Evolutionary conservation across 192 early-diverging fungal species (phyloP).

Genomic region (Allomyces macrogynus): DNA sequence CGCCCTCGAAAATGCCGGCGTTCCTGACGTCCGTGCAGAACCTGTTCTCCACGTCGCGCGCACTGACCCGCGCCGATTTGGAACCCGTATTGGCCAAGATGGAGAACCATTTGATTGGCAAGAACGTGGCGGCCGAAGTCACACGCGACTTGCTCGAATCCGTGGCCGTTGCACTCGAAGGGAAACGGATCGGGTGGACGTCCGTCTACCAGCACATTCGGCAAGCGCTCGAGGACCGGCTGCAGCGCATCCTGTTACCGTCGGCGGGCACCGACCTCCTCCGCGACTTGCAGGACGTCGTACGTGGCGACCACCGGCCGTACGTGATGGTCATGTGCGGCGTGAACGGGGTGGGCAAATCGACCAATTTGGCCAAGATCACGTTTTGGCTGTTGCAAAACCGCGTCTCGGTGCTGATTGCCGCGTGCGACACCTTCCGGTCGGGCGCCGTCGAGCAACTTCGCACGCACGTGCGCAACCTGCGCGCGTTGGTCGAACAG

Average conservation of each 20-base stretch:
- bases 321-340: constrained; percentile 85
- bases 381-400: constrained; percentile 92
- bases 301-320: constrained; percentile 42
- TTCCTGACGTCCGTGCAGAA: constrained; percentile 49
- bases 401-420: constrained; percentile 68
- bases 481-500: constrained; percentile 48
- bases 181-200: constrained; percentile 46
- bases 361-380: constrained; percentile 84
- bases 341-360: constrained; percentile 88
- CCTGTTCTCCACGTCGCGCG: constrained; percentile 39
- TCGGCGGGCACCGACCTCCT: constrained; percentile 74
- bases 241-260: constrained; percentile 74
- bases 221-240: constrained; percentile 58
- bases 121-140: constrained; percentile 84
- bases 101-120: constrained; percentile 75
- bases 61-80: constrained; percentile 48
- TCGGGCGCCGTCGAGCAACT: constrained; percentile 91
- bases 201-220: constrained; percentile 40
- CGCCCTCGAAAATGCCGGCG: constrained; percentile 13
- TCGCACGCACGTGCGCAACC: constrained; percentile 69
- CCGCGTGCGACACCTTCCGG: constrained; percentile 92
- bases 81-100: constrained; percentile 64
- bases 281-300: constrained; percentile 55
- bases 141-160: constrained; percentile 64
- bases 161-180: constrained; percentile 45